phyloP scores from a whole-genome alignment of 345 rosid genomes.

The Passiflora organensis region DNA sequence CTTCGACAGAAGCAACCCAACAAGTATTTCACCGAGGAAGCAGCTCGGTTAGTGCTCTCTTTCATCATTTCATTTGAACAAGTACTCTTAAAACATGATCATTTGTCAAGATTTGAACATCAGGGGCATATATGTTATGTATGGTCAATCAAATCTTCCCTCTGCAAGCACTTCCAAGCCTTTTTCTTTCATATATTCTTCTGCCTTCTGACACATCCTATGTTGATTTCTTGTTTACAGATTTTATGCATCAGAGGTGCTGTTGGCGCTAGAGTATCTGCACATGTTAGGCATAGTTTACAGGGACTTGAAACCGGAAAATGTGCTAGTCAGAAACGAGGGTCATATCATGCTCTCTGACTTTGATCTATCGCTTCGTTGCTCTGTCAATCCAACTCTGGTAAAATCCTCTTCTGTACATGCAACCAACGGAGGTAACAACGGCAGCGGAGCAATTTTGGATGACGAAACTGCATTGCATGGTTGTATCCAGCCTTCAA shows the following conservation, averaged over 20 bases:
- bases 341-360: conserved; percentile 95
- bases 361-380: conserved; percentile 82
- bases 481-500: conserved; percentile 66
- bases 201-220: not conserved
- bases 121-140: no score
- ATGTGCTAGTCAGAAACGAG: conserved; percentile 75
- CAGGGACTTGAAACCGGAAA: conserved; percentile 87
- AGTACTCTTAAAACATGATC: no score
- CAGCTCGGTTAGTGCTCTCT: conserved; percentile 17
- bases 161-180: no score
- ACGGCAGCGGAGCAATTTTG: conserved; percentile 32
- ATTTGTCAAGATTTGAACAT: no score
- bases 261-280: conserved; percentile 80
- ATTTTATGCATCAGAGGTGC: conserved; percentile 84
- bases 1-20: conserved; percentile 31
- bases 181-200: no score
- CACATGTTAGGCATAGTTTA: conserved; percentile 96
- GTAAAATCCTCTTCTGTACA: conserved; percentile 78
- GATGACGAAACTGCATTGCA: conserved; percentile 58
- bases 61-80: not conserved
- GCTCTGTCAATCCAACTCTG: conserved; percentile 77
- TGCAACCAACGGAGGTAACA: conserved; percentile 16
- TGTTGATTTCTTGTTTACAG: conserved; percentile 24
- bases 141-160: no score
- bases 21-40: conserved; percentile 27